Percentiles rank a stretch among this genome's conserved stretches.
phyloP scores from a whole-genome alignment of 1,284 basidiomycete species.

The Ceratobasidium sp. region DNA sequence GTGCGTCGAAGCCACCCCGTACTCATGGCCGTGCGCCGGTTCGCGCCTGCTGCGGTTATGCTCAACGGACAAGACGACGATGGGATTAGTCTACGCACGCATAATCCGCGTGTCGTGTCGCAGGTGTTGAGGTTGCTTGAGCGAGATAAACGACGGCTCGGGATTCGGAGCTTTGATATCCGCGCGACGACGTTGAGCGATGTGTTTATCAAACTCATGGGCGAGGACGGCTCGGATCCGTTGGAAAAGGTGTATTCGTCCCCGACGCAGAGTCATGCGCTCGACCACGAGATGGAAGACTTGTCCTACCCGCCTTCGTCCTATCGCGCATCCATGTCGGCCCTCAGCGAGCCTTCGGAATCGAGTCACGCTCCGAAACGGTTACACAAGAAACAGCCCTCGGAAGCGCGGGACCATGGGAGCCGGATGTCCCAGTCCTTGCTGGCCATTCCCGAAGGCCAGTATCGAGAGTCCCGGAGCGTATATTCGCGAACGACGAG shows the following conservation, averaged over 20 bases:
- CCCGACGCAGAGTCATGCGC: slow-evolving; percentile 6
- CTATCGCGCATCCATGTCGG: slow-evolving; percentile 20
- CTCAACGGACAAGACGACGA: slow-evolving; percentile 25
- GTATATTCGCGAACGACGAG: not conserved
- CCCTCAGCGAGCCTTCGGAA: slow-evolving; percentile 19
- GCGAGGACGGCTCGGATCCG: slow-evolving; percentile 46
- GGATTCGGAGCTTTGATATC: slow-evolving; percentile 66
- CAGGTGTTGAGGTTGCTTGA: slow-evolving; percentile 64
- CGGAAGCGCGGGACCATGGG: slow-evolving; percentile 6
- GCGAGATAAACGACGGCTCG: slow-evolving; percentile 50
- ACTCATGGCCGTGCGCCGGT: slow-evolving; percentile 5
- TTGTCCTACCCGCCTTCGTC: slow-evolving; percentile 23
- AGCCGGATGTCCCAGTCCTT: slow-evolving; percentile 19
- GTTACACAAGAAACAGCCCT: not conserved
- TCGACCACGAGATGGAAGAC: slow-evolving; percentile 10
- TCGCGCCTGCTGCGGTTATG: slow-evolving; percentile 21
- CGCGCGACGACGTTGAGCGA: slow-evolving; percentile 78
- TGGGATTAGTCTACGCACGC: slow-evolving; percentile 27
- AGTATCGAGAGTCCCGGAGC: not conserved
- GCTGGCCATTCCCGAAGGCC: slow-evolving; percentile 16
- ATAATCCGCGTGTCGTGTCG: slow-evolving; percentile 53
- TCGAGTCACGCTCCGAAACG: slow-evolving; percentile 15
- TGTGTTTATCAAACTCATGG: slow-evolving; percentile 78
- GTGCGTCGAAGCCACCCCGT: slow-evolving; percentile 7
- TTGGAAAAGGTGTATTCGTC: slow-evolving; percentile 10